phyloP scores from a whole-genome alignment of 208 protist genomes.

The Novymonas esmeraldas region DNA sequence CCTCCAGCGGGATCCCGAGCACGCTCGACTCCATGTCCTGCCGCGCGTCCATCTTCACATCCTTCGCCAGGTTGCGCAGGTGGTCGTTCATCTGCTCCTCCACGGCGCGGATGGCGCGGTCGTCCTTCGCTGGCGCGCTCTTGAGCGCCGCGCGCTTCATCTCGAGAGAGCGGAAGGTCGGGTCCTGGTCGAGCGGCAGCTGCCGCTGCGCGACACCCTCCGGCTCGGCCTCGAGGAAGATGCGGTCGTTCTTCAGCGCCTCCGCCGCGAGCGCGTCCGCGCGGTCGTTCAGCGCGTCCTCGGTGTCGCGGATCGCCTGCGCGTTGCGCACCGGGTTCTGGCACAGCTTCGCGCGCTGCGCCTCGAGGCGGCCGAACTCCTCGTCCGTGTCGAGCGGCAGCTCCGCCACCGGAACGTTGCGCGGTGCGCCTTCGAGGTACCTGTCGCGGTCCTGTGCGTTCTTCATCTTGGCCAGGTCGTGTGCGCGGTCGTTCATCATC shows the following conservation, averaged over 20 bases:
- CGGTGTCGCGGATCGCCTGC: conserved; percentile 50
- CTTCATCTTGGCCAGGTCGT: conserved; percentile 62
- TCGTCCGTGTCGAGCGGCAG: conserved; percentile 80
- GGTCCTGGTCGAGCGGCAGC: conserved; percentile 67
- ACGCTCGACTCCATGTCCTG: conserved; percentile 57
- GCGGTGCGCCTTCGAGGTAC: conserved; percentile 47
- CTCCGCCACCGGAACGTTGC: conserved; percentile 59
- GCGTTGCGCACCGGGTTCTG: conserved; percentile 54
- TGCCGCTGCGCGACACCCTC: conserved; percentile 68
- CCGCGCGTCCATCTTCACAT: conserved; percentile 61
- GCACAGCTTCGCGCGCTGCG: conserved; percentile 59
- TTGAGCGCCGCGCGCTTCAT: conserved; percentile 68
- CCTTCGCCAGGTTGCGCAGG: conserved; percentile 45
- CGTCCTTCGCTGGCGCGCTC: conserved; percentile 40
- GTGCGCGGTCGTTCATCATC: conserved; percentile 73
- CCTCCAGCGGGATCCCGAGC: conserved; percentile 57
- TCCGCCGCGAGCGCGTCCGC: conserved; percentile 62
- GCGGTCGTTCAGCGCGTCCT: conserved; percentile 64
- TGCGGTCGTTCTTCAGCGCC: conserved; percentile 75
- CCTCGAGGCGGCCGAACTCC: conserved; percentile 63
- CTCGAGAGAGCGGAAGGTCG: conserved; percentile 65
- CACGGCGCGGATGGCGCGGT: conserved; percentile 44
- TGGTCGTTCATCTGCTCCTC: conserved; percentile 80
- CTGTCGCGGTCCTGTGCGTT: conserved; percentile 59
- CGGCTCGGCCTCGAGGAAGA: conserved; percentile 73